phyloP scores from a whole-genome alignment of 805 yeast genomes.

The Barnettozyma pratensis region DNA sequence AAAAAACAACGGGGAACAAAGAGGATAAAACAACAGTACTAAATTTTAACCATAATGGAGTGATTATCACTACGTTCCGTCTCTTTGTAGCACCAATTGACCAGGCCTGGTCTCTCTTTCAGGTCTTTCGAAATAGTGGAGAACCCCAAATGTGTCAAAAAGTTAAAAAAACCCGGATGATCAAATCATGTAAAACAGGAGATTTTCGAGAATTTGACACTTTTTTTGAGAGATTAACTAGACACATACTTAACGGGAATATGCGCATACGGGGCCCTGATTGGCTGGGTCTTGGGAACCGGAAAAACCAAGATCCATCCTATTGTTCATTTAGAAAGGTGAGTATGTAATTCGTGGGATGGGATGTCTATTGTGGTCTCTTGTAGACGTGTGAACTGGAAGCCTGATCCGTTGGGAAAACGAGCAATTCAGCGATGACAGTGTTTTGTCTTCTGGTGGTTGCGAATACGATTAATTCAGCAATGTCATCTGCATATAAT shows the following conservation, averaged over 20 bases:
- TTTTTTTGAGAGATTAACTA: background rate
- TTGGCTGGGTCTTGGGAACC: background rate
- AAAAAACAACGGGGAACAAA: too few relatives aligned
- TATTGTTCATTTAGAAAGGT: too few relatives aligned
- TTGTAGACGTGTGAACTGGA: slow-evolving; percentile 46
- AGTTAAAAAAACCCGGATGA: background rate
- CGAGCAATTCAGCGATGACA: slow-evolving; percentile 68
- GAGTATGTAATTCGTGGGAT: too few relatives aligned
- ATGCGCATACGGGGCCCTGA: background rate
- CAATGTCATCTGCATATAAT: slow-evolving; percentile 47
- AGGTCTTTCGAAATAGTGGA: background rate
- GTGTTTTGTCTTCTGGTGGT: slow-evolving; percentile 54
- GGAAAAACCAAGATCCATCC: too few relatives aligned
- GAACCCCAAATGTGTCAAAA: background rate
- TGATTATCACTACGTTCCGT: too few relatives aligned
- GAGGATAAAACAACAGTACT: too few relatives aligned
- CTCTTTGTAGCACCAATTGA: background rate
- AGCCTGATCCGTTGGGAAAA: slow-evolving; percentile 86
- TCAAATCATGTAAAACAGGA: background rate
- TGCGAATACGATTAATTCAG: slow-evolving; percentile 35
- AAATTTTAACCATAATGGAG: too few relatives aligned
- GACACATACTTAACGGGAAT: too few relatives aligned
- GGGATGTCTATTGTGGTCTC: slow-evolving; percentile 40
- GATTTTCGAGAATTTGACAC: background rate
- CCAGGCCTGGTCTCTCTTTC: background rate